These are phyloP conservation scores for Diversispora eburnea DNA, from an alignment of 192 early-diverging fungal genomes.

Conservation along the genomic window DNA sequence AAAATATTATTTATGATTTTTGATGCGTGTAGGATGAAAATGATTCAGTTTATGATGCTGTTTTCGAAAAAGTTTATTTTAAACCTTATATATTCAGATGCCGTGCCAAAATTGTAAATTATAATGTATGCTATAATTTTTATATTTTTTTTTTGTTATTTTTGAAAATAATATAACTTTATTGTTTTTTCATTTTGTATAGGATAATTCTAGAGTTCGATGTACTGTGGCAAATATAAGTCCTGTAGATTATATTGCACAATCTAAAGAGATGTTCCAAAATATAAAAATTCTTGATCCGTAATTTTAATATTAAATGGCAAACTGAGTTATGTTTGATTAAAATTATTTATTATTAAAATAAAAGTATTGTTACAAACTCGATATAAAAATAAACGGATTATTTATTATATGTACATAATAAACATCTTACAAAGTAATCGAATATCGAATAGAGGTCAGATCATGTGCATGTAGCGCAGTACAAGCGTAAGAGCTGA, in stretches of 20 bases:
- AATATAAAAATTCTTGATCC: no score
- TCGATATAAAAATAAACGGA: no score
- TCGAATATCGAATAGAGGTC: no score
- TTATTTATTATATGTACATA: no score
- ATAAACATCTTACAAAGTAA: no score
- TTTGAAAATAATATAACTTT: not conserved
- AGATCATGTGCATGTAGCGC: no score
- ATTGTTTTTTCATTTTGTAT: no score
- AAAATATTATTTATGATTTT: not conserved
- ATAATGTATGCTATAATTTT: slow-evolving; percentile 49
- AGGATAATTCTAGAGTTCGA: not conserved
- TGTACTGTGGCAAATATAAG: not conserved
- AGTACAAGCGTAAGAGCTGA: no score
- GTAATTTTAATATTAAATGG: no score
- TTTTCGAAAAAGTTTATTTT: slow-evolving; percentile 57
- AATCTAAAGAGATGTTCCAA: not conserved
- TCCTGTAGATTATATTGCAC: not conserved
- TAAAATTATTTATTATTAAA: no score
- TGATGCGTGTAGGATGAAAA: slow-evolving; percentile 39
- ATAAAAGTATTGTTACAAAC: no score
- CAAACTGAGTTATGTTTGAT: no score
- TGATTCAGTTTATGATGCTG: slow-evolving; percentile 47
- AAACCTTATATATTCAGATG: slow-evolving; percentile 69
- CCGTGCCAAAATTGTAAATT: slow-evolving; percentile 78
- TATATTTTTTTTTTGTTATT: not conserved